Conservation (phyloP, 345 rosid genomes). For the Dimocarpus longan region DNA sequence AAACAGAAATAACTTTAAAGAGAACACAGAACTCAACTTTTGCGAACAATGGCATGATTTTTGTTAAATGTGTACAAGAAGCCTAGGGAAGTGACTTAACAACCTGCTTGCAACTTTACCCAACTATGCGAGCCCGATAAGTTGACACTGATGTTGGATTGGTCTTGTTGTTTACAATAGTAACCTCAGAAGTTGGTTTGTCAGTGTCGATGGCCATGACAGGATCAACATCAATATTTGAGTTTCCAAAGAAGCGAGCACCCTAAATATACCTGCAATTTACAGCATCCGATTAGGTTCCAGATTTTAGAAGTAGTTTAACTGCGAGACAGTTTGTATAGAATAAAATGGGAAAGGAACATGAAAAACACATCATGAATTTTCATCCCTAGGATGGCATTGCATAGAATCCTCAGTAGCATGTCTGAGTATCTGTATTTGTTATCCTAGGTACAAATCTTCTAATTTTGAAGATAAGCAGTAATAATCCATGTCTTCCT, state of each 20-base stretch:
- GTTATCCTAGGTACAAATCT: neutral
- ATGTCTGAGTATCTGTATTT: neutral
- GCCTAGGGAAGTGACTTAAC: neutral
- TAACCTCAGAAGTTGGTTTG: slow-evolving; percentile 48
- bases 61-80: neutral
- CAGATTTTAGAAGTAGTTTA: neutral
- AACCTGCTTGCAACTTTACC: slow-evolving; percentile 98
- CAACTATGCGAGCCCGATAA: slow-evolving; percentile 76
- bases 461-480: neutral
- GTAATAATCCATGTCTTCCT: no score
- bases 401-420: neutral
- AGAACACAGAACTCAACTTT: neutral
- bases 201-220: slow-evolving; percentile 36
- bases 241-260: slow-evolving; percentile 49
- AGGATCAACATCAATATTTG: slow-evolving; percentile 42
- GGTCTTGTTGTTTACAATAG: slow-evolving; percentile 36
- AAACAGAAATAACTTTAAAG: neutral
- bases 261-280: slow-evolving; percentile 76
- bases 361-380: neutral
- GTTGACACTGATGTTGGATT: slow-evolving; percentile 31
- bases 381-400: neutral
- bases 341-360: neutral
- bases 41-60: neutral
- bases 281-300: slow-evolving; percentile 8
- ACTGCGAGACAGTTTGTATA: neutral